Evolutionary conservation across 192 early-diverging fungal genomes (phyloP).

Genomic region (Mortierella hygrophila): DNA sequence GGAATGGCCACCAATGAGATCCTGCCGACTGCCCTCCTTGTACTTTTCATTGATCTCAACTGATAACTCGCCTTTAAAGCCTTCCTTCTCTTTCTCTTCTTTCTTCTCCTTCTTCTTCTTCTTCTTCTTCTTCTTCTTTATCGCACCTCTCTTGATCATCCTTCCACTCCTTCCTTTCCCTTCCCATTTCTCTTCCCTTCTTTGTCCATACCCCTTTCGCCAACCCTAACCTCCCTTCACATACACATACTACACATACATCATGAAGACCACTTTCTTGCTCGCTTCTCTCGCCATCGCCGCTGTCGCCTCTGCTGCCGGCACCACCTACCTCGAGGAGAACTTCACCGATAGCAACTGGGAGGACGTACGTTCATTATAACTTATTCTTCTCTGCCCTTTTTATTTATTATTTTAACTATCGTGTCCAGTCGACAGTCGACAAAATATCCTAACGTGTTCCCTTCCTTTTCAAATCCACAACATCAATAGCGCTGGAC

Average conservation of each 20-base stretch:
- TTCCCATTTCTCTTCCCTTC: neutral
- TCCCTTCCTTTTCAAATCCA: slow-evolving; percentile 4
- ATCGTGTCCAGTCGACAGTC: neutral
- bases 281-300: slow-evolving; percentile 55
- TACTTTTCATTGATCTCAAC: neutral
- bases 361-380: slow-evolving; percentile 59
- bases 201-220: neutral
- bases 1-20: neutral
- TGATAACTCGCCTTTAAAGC: neutral
- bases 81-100: neutral
- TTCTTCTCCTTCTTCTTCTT: neutral
- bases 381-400: neutral
- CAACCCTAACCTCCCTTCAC: neutral
- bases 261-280: slow-evolving; percentile 53
- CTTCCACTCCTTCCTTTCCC: neutral
- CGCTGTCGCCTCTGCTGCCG: slow-evolving; percentile 54
- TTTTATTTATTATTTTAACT: neutral
- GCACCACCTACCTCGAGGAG: slow-evolving; percentile 83
- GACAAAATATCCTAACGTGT: neutral
- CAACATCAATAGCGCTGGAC: slow-evolving; percentile 72
- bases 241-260: slow-evolving; percentile 10
- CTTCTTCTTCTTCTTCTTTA: neutral
- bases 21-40: neutral
- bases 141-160: neutral
- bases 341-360: slow-evolving; percentile 77